Base-by-base conservation (phyloP, 345 rosid genomes). In the Crucihimalaya himalaica region DNA sequence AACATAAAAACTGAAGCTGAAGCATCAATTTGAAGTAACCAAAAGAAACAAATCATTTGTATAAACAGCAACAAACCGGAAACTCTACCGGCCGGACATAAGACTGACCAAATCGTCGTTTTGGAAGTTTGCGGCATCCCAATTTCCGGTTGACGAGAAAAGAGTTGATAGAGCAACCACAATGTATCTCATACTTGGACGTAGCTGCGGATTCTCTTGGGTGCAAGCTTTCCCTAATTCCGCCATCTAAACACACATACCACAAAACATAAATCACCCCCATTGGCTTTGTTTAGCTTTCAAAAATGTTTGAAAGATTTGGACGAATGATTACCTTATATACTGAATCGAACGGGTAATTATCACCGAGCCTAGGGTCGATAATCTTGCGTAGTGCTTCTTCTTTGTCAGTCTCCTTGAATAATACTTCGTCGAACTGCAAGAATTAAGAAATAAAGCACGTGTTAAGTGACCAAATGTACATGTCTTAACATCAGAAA, bases 91-190 rank as follows among this genome's bases (percentile, higher is more conserved):
- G 67, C 92, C 97, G 0, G 98, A 91, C 96, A 91, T 84, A n/a
- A 91, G 86, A 70, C 88, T 89, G 65, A 86, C 71, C 1, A 91
- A 82, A 76, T 86, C 88, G 14, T 85, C 82, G 78, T 91, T 88
- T 71, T 88, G 89, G 21, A 86, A 85, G 55, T 93, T 76, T 5
- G 84, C 86, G 2, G 80, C 85, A 76, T 90, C 97, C 96, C 96
- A 92, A 16, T 90, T 96, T 61, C 89, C 96, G 0, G 96, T 89
- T 0, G 89, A 61, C 1, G 99, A 95, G 2, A 93, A 90, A 19
- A 96, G 92, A 2, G 98, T 86, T 76, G 88, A 92, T 35, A 90
- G 74, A 32, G 97, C 96, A 39, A 92, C 98, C 69, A 92, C 99
- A 3, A 92, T 79, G 40, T 93, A 89, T 76, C 97, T 88, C 98